phyloP scores from a whole-genome alignment of 106 monocot species.

The Agapanthus africanus region DNA sequence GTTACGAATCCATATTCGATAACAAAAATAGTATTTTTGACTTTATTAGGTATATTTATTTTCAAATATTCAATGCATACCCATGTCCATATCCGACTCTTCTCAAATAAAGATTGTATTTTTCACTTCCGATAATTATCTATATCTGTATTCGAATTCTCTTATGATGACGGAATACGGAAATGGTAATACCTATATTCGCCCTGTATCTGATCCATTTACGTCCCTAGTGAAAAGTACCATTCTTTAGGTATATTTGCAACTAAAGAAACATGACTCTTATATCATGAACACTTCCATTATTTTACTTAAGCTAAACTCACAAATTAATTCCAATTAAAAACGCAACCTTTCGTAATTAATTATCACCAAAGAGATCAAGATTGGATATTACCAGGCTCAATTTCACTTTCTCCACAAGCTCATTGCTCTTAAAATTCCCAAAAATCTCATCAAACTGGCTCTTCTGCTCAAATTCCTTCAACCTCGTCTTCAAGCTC shows the following conservation, averaged over 20 bases:
- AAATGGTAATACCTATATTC: too few relatives aligned
- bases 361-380: not conserved
- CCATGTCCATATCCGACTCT: too few relatives aligned
- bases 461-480: constrained; percentile 78
- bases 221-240: not conserved
- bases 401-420: constrained; percentile 76
- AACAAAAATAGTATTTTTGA: too few relatives aligned
- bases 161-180: too few relatives aligned
- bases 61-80: too few relatives aligned
- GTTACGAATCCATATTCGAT: too few relatives aligned
- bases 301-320: not conserved
- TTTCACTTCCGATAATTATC: too few relatives aligned
- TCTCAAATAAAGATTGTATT: too few relatives aligned
- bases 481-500: constrained; percentile 52
- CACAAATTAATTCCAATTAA: not conserved
- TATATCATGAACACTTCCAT: not conserved
- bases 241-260: not conserved
- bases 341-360: not conserved
- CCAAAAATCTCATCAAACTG: constrained; percentile 64
- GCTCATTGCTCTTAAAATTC: constrained; percentile 60
- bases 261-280: not conserved
- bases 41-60: not conserved
- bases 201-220: too few relatives aligned
- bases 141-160: too few relatives aligned
- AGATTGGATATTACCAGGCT: constrained; percentile 48